Evolutionary conservation across 2,329 filamentous ascomycete species (phyloP).

Genomic region (Fusarium sp.): DNA sequence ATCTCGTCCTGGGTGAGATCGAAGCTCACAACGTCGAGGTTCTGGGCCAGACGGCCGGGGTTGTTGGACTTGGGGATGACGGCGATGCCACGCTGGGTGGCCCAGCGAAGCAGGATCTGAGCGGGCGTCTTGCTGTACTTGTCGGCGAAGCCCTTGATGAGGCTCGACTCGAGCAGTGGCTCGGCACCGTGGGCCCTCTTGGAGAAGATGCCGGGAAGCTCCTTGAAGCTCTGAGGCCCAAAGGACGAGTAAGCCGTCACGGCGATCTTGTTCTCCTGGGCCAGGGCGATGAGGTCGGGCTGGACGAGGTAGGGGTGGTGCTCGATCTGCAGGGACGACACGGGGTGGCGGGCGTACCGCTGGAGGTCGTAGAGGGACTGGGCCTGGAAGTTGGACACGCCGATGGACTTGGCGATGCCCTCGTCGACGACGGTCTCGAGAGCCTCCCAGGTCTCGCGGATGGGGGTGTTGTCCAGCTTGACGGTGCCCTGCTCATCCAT

Average conservation of each 20-base stretch:
- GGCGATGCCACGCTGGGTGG: constrained; percentile 74
- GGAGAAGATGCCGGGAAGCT: constrained; percentile 49
- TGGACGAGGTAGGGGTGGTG: constrained; percentile 79
- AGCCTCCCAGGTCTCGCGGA: constrained; percentile 85
- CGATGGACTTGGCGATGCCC: constrained; percentile 79
- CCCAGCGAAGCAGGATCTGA: constrained; percentile 78
- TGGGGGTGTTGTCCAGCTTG: constrained; percentile 72
- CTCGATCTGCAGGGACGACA: constrained; percentile 76
- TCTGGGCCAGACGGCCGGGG: constrained; percentile 64
- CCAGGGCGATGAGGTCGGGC: constrained; percentile 68
- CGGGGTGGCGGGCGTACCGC: constrained; percentile 68
- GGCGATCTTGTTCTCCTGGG: constrained; percentile 69
- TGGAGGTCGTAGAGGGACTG: constrained; percentile 73
- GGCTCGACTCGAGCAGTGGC: constrained; percentile 51
- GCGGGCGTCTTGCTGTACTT: constrained; percentile 73
- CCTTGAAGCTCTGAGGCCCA: constrained; percentile 66
- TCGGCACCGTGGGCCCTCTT: constrained; percentile 46
- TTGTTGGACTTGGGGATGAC: constrained; percentile 77
- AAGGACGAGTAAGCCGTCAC: constrained; percentile 79
- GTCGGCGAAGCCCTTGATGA: constrained; percentile 66
- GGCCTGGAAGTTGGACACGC: constrained; percentile 82
- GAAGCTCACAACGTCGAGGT: constrained; percentile 71
- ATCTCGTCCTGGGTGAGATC: constrained; percentile 70
- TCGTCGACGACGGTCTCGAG: constrained; percentile 80
- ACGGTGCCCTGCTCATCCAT: constrained; percentile 63